Evolutionary conservation across 352 stramenopile genomes (phyloP).

Genomic region (Globisporangium recalcitrans): DNA sequence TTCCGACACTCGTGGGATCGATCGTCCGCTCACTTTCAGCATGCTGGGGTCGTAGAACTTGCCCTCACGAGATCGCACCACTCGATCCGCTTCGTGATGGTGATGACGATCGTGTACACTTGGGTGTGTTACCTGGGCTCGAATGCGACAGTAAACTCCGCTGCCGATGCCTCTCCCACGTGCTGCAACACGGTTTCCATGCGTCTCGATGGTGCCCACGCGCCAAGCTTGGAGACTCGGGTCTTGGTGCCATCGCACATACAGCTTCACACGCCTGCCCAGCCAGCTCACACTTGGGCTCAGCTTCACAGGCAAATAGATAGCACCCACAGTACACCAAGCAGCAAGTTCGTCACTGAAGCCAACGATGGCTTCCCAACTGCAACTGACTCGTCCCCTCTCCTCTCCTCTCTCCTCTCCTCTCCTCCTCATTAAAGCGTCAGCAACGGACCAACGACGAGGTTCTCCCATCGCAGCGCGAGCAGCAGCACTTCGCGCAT

Average conservation of each 20-base stretch:
- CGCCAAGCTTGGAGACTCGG: conserved; percentile 1
- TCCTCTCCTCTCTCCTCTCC: not conserved
- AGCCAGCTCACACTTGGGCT: not conserved
- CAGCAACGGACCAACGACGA: conserved; percentile 44
- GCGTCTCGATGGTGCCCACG: conserved; percentile 19
- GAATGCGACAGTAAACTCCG: conserved; percentile 33
- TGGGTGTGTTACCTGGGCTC: not conserved
- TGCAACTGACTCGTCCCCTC: conserved; percentile 12
- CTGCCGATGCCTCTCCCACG: conserved; percentile 21
- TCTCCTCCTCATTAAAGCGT: conserved; percentile 31
- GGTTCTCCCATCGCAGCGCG: conserved; percentile 49
- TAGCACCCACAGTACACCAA: not conserved
- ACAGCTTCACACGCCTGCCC: conserved; percentile 2
- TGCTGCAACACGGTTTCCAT: conserved; percentile 19
- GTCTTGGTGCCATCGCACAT: not conserved
- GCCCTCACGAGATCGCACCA: not conserved
- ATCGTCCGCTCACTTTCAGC: conserved; percentile 9
- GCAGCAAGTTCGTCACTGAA: not conserved
- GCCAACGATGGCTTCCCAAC: not conserved
- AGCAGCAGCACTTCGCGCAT: conserved; percentile 53
- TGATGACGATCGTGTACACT: not conserved
- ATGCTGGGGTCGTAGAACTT: not conserved
- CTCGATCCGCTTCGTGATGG: not conserved
- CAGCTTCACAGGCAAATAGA: not conserved
- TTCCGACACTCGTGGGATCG: conserved; percentile 28